Conservation (phyloP, 306 rosid genomes). For the Betula pendula region DNA sequence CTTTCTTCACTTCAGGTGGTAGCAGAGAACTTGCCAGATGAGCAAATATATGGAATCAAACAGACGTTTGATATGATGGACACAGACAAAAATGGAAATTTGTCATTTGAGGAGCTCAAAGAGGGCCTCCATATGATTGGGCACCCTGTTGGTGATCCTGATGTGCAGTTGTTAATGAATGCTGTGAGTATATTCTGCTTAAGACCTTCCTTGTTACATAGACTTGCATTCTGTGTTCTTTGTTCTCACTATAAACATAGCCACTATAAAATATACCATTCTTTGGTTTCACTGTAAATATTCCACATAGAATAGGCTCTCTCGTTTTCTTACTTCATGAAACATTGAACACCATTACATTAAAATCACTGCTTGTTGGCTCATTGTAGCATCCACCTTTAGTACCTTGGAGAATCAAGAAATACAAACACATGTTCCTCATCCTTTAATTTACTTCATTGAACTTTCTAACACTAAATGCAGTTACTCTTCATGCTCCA, state of each 20-base stretch:
- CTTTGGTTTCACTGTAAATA: neutral
- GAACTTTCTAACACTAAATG: neutral
- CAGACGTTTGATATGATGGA: conserved; percentile 80
- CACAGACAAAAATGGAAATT: conserved; percentile 71
- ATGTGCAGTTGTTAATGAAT: conserved; percentile 70
- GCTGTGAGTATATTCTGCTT: conserved; percentile 63
- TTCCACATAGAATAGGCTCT: neutral
- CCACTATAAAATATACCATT: neutral
- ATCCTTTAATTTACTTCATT: neutral
- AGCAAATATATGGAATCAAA: conserved; percentile 63
- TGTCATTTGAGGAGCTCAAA: conserved; percentile 81
- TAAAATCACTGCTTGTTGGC: neutral
- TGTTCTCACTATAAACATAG: neutral
- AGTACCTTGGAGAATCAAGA: neutral
- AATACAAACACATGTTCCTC: neutral
- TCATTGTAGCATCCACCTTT: neutral
- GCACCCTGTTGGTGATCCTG: conserved; percentile 67
- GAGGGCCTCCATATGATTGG: conserved; percentile 75
- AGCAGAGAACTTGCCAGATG: conserved; percentile 78
- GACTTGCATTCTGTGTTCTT: neutral
- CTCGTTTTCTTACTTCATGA: neutral
- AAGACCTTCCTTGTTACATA: neutral
- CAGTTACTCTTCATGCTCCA: neutral
- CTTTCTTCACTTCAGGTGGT: conserved; percentile 57
- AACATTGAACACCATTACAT: neutral